These are phyloP conservation scores for Lactifluus hygrophoroides DNA, from an alignment of 768 basidiomycete species.

Conservation along the genomic window DNA sequence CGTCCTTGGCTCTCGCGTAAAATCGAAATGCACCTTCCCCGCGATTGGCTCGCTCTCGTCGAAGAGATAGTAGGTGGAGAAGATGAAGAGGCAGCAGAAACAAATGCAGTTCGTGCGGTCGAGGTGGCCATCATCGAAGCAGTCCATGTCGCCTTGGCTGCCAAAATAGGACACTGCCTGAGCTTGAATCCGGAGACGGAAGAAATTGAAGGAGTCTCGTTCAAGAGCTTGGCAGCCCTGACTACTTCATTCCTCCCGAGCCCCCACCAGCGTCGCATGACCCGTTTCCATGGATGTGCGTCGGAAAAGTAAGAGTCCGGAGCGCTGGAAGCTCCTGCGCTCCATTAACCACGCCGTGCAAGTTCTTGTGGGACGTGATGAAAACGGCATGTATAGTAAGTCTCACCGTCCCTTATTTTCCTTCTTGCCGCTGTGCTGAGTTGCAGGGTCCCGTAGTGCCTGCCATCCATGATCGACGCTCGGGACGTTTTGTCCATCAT, in stretches of 20 bases:
- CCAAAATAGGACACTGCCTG: constrained; percentile 20
- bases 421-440: neutral
- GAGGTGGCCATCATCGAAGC: constrained; percentile 60
- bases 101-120: constrained; percentile 56
- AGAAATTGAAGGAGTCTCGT: constrained; percentile 37
- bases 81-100: constrained; percentile 38
- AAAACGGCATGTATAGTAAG: constrained; percentile 68
- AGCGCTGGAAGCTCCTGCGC: constrained; percentile 74
- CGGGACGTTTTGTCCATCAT: constrained; percentile 75
- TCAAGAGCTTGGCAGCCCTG: constrained; percentile 49
- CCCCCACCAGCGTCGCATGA: constrained; percentile 75
- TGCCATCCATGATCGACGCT: constrained; percentile 56
- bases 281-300: constrained; percentile 71
- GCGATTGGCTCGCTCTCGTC: constrained; percentile 76
- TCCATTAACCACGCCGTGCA: constrained; percentile 75
- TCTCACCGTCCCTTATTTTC: constrained; percentile 18
- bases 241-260: constrained; percentile 63
- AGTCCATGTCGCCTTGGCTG: constrained; percentile 50
- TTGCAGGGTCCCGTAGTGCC: constrained; percentile 41
- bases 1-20: constrained; percentile 83
- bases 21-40: constrained; percentile 74
- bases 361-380: constrained; percentile 50
- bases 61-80: constrained; percentile 73
- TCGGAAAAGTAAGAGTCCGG: constrained; percentile 71
- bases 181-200: constrained; percentile 20